Percentiles rank a stretch among this genome's conserved stretches.
These are phyloP conservation scores for Eucalyptus brandiana DNA, from an alignment of 345 rosid species.

Conservation along the genomic window DNA sequence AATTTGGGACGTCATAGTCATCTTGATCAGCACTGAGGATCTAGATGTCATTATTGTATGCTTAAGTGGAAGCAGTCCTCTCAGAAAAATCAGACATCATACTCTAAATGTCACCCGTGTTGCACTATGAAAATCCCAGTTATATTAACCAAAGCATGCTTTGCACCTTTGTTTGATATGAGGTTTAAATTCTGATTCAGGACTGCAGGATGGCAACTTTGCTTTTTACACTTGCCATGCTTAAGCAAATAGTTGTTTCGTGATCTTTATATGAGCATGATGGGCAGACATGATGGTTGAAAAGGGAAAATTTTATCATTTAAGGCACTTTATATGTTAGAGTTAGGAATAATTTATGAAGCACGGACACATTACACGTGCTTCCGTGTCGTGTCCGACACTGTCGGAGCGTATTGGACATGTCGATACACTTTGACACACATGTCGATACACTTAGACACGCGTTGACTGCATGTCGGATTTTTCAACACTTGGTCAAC, in stretches of 20 bases:
- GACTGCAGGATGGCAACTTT: not conserved
- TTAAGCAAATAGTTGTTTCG: not conserved
- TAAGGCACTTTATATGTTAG: not conserved
- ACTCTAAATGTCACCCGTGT: not conserved
- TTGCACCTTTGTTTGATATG: not conserved
- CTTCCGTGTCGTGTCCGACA: too few relatives aligned
- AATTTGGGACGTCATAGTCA: not conserved
- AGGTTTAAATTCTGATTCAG: not conserved
- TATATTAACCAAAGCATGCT: not conserved
- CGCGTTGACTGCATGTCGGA: too few relatives aligned
- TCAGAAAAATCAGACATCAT: not conserved
- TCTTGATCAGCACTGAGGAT: not conserved
- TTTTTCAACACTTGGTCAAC: too few relatives aligned
- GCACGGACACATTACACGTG: too few relatives aligned
- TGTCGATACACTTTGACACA: too few relatives aligned
- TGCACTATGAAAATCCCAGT: not conserved
- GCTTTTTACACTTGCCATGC: not conserved
- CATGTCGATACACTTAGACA: too few relatives aligned
- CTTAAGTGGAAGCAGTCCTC: not conserved
- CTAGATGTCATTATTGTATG: not conserved
- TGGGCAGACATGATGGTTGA: not conserved
- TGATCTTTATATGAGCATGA: not conserved
- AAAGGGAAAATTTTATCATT: not conserved
- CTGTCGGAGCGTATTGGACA: too few relatives aligned
- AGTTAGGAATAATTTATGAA: not conserved